Evolutionary conservation across 148 eudicot genomes (phyloP).

Genomic region (Selenicereus undatus): DNA sequence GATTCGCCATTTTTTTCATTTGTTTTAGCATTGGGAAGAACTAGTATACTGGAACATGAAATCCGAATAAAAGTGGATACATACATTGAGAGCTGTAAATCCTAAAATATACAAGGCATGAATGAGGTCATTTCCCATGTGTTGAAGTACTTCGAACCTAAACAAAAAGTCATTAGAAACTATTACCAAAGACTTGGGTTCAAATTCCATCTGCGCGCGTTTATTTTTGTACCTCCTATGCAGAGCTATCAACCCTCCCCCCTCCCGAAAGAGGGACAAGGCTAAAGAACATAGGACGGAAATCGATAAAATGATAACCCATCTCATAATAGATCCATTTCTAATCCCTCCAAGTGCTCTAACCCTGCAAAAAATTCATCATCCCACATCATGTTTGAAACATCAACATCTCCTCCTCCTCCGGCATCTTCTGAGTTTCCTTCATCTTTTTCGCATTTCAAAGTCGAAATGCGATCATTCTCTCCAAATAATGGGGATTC

Average conservation of each 20-base stretch:
- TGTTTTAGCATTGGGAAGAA: background rate
- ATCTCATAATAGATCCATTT: background rate
- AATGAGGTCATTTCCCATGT: too few relatives aligned
- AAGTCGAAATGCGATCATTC: background rate
- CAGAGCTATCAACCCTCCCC: background rate
- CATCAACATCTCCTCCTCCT: background rate
- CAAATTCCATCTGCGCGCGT: background rate
- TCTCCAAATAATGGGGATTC: conserved; percentile 1
- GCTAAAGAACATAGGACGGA: background rate
- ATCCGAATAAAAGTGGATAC: too few relatives aligned
- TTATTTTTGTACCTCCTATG: background rate
- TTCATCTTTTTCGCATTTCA: background rate
- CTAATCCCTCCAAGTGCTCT: conserved; percentile 20
- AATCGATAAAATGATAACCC: background rate
- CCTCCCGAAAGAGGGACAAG: background rate
- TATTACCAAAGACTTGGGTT: too few relatives aligned
- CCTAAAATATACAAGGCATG: too few relatives aligned
- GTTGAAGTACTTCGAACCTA: too few relatives aligned
- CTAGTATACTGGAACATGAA: too few relatives aligned
- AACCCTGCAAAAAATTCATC: conserved; percentile 28
- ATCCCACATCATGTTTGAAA: conserved; percentile 9
- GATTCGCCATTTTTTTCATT: background rate
- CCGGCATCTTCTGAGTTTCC: background rate
- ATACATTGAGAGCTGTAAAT: too few relatives aligned
- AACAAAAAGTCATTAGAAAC: background rate